These are phyloP conservation scores for Nothophoma quercina DNA, from an alignment of 2,329 filamentous ascomycete genomes.

Conservation along the genomic window DNA sequence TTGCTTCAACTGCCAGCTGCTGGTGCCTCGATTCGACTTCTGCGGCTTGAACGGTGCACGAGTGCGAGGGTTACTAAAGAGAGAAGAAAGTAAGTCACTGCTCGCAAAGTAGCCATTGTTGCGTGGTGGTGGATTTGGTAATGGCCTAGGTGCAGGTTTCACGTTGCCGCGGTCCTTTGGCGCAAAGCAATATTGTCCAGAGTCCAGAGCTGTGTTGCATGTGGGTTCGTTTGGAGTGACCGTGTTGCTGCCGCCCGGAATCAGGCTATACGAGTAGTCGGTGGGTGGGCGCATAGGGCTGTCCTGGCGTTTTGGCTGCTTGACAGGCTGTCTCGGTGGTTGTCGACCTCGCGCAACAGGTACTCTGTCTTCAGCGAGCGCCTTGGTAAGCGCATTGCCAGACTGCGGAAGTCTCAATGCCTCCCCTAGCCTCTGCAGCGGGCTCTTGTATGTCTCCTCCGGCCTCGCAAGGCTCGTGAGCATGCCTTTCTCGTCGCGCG, in stretches of 20 bases:
- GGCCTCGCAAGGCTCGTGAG: conserved; percentile 30
- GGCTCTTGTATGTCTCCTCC: conserved; percentile 40
- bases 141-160: conserved; percentile 16
- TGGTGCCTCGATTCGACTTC: conserved; percentile 82
- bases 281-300: conserved; percentile 39
- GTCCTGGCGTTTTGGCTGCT: conserved; percentile 4
- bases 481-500: conserved; percentile 14
- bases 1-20: conserved; percentile 92
- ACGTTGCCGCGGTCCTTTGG: conserved; percentile 16
- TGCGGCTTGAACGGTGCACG: conserved; percentile 92
- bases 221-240: conserved; percentile 5
- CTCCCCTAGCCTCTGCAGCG: conserved; percentile 41
- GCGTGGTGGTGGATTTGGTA: conserved; percentile 9
- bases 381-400: conserved; percentile 16
- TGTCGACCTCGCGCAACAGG: background rate
- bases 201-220: conserved; percentile 19
- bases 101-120: conserved; percentile 29
- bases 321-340: background rate
- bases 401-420: conserved; percentile 32
- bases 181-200: conserved; percentile 15
- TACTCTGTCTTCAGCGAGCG: conserved; percentile 1
- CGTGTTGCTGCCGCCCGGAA: conserved; percentile 22
- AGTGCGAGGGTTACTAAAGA: conserved; percentile 80
- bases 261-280: conserved; percentile 45
- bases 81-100: conserved; percentile 46